Base-by-base conservation (phyloP, 2,329 filamentous ascomycete genomes). In the Diaporthe batatas region DNA sequence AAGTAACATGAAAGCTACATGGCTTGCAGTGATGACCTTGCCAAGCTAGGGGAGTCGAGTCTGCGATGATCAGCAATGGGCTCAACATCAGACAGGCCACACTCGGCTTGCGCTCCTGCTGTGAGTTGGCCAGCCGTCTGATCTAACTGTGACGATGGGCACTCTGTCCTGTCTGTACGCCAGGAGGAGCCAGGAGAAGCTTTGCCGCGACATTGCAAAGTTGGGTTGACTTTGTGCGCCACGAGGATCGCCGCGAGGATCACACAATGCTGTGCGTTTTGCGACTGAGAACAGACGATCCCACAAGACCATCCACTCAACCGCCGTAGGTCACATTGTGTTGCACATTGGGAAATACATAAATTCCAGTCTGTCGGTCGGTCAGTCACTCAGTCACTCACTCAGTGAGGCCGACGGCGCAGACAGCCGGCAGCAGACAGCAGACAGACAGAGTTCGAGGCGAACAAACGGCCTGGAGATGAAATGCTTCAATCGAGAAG, bases 171-270 rank as follows among this genome's bases (percentile, higher is more conserved):
- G 34, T 25, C 44, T 47, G 44, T 47, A n/a, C 2, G 8, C 44
- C 44, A 47, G 44, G 29, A 29, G 29, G 3, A 39, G 36, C 36
- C 36, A 39, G 36, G 47, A 51, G 55, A 72, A 69, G 53, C 53
- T 68, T 49, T 68, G 54, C 42, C 64, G 70, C 36, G 44, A 65
- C 62, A 65, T 65, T 51, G 32, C 29, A 51, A 51, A 65, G 54
- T 44, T 59, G 54, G 65, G 70, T 53, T 69, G 64, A 57, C 44
- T 65, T 65, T 65, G 59, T 65, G 62, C 62, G 53, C 54, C 47
- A 32, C 36, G 49, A 44, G 55, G 67, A 73, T 73, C 67, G 39
- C 54, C 57, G 54, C 57, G 71, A 70, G 67, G 57, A 70, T 65
- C 49, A 39, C 21, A 47, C 14, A 57, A 62, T 51, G 53, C 44